These are phyloP conservation scores for Aspergillus funiculosus DNA, from an alignment of 495 filamentous ascomycete species.

Conservation along the genomic window DNA sequence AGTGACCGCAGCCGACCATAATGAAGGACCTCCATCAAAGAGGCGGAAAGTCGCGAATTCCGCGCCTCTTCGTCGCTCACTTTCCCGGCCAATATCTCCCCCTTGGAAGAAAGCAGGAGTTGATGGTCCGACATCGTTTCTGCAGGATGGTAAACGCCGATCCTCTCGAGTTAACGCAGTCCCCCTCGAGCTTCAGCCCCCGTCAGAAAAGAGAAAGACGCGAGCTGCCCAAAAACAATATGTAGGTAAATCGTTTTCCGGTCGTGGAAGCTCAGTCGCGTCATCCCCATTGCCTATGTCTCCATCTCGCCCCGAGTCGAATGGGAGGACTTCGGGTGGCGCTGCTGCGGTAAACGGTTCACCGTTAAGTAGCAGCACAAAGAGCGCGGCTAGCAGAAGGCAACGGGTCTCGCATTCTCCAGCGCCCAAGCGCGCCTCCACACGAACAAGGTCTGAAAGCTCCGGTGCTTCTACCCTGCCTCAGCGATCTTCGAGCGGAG, in stretches of 20 bases:
- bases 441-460: constrained; percentile 33
- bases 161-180: constrained; percentile 75
- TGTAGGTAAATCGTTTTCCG: constrained; percentile 22
- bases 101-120: constrained; percentile 89
- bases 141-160: constrained; percentile 75
- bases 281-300: constrained; percentile 35
- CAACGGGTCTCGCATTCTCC: constrained; percentile 30
- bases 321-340: constrained; percentile 31
- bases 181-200: constrained; percentile 63
- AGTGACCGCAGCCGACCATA: constrained; percentile 28
- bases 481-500: constrained; percentile 19
- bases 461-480: constrained; percentile 18
- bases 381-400: constrained; percentile 21
- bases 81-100: constrained; percentile 59
- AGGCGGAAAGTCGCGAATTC: constrained; percentile 61
- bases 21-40: constrained; percentile 60
- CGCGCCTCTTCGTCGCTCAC: constrained; percentile 40
- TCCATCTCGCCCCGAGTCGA: constrained; percentile 28
- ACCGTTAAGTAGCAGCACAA: constrained; percentile 24
- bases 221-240: constrained; percentile 37
- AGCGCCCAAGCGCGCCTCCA: constrained; percentile 24
- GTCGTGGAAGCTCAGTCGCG: constrained; percentile 23
- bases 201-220: constrained; percentile 56
- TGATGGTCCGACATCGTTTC: constrained; percentile 81
- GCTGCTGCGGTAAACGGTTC: constrained; percentile 32